A percentile compares a stretch with the other conserved stretches of the same genome.
phyloP scores from a whole-genome alignment of 2,329 filamentous ascomycete genomes.

The Neofusicoccum kwambonambiense region DNA sequence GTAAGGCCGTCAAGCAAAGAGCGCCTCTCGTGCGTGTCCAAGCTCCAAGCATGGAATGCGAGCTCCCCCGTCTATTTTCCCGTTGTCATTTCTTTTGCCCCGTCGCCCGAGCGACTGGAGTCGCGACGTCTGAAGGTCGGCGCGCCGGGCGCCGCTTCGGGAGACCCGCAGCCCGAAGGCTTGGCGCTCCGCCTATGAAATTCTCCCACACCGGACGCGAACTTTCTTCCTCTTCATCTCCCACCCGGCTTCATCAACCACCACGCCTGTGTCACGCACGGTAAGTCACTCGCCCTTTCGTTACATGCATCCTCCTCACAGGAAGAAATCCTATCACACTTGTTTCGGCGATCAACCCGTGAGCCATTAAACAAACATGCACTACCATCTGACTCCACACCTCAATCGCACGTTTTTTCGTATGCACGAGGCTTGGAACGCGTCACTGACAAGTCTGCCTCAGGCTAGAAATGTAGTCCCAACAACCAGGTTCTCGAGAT shows the following conservation, averaged over 20 bases:
- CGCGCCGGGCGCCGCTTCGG: neutral
- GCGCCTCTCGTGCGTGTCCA: too few species aligned
- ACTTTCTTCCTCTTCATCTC: slow-evolving; percentile 4
- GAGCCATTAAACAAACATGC: slow-evolving; percentile 61
- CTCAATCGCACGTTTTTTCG: neutral
- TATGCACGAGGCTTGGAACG: neutral
- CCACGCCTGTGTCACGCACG: neutral
- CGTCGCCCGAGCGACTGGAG: neutral
- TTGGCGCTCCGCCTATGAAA: slow-evolving; percentile 6
- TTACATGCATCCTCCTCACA: slow-evolving; percentile 27
- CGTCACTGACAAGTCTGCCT: neutral
- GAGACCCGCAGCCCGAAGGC: neutral
- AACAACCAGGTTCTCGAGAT: neutral
- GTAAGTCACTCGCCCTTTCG: slow-evolving; percentile 3
- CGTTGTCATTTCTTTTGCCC: neutral
- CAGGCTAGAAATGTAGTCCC: neutral
- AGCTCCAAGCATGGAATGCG: too few species aligned
- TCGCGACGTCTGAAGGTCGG: neutral
- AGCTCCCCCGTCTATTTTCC: too few species aligned
- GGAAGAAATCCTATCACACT: slow-evolving; percentile 55
- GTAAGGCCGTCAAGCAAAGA: too few species aligned
- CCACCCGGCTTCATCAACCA: neutral
- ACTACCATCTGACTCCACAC: slow-evolving; percentile 55
- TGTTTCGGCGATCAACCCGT: slow-evolving; percentile 55
- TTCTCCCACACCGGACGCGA: neutral